Evolutionary conservation across 2,329 filamentous ascomycete species (phyloP).

Genomic region (Xylariaceae sp.): DNA sequence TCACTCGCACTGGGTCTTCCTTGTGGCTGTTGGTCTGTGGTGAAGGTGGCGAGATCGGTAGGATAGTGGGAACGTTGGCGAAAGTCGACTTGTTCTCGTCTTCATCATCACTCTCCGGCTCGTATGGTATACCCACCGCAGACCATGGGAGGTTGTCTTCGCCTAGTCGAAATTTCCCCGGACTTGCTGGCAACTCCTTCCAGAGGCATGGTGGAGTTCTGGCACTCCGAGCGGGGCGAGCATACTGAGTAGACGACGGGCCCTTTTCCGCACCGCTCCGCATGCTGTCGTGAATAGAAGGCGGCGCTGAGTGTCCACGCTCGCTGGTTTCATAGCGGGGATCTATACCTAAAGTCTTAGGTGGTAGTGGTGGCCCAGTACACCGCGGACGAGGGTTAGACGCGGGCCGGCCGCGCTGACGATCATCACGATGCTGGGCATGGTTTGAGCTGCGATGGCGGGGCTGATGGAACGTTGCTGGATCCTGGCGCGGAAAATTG

Average conservation of each 20-base stretch:
- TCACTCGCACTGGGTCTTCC: slow-evolving; percentile 34
- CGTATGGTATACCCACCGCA: slow-evolving; percentile 34
- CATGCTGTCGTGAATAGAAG: slow-evolving; percentile 42
- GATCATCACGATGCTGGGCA: slow-evolving; percentile 19
- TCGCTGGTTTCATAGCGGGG: slow-evolving; percentile 35
- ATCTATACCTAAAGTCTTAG: slow-evolving; percentile 5
- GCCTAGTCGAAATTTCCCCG: slow-evolving; percentile 40
- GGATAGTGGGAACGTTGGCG: slow-evolving; percentile 24
- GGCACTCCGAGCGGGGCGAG: slow-evolving; percentile 21
- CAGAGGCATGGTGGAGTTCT: slow-evolving; percentile 30
- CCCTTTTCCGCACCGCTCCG: slow-evolving; percentile 39
- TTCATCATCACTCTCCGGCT: slow-evolving; percentile 28
- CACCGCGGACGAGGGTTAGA: background rate
- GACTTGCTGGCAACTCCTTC: slow-evolving; percentile 41
- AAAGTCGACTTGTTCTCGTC: slow-evolving; percentile 21
- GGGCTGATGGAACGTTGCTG: slow-evolving; percentile 31
- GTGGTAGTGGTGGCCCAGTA: no score
- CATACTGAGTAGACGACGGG: slow-evolving; percentile 28
- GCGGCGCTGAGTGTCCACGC: slow-evolving; percentile 46
- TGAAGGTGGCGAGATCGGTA: slow-evolving; percentile 17
- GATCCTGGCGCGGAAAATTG: slow-evolving; percentile 43
- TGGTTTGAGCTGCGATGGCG: slow-evolving; percentile 18
- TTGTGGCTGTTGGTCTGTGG: slow-evolving; percentile 20
- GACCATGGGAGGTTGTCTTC: slow-evolving; percentile 47
- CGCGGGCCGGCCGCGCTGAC: slow-evolving; percentile 16